Evolutionary conservation across 352 stramenopile species (phyloP).

Genomic region (Paralagenidium karlingii): DNA sequence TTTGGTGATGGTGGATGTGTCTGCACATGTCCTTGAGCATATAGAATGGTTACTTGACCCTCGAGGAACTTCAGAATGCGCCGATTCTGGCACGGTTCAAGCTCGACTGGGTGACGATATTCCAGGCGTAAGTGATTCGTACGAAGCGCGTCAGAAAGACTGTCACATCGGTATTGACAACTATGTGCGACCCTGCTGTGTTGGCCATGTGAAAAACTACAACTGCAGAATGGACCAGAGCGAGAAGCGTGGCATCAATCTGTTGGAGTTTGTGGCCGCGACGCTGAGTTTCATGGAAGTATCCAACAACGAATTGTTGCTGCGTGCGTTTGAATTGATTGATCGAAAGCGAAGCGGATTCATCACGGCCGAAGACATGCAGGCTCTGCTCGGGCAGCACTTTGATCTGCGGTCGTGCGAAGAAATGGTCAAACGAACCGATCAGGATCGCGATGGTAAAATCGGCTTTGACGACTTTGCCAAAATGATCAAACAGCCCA

Average conservation of each 20-base stretch:
- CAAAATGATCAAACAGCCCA: no score
- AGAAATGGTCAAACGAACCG: slow-evolving; percentile 50
- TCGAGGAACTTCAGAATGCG: slow-evolving; percentile 43
- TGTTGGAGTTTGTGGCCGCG: slow-evolving; percentile 68
- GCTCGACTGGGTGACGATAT: slow-evolving; percentile 57
- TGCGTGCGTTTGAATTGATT: slow-evolving; percentile 43
- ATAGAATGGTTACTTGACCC: slow-evolving; percentile 53
- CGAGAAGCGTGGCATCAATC: slow-evolving; percentile 55
- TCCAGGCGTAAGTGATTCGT: slow-evolving; percentile 24
- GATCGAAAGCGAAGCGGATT: slow-evolving; percentile 42
- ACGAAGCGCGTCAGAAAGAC: no score
- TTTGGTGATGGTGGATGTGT: not conserved
- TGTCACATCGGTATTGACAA: no score
- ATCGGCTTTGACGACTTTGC: slow-evolving; percentile 58
- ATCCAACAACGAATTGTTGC: slow-evolving; percentile 33
- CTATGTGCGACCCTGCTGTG: no score
- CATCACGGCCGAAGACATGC: slow-evolving; percentile 31
- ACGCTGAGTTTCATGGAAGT: slow-evolving; percentile 49
- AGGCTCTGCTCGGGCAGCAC: slow-evolving; percentile 37
- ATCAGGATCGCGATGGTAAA: slow-evolving; percentile 52
- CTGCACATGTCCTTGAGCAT: no score
- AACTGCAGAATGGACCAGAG: slow-evolving; percentile 46
- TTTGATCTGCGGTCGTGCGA: slow-evolving; percentile 36
- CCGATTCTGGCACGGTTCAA: slow-evolving; percentile 33
- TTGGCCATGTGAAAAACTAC: not conserved